These are phyloP conservation scores for Pseudonitzschia multistriata DNA, from an alignment of 108 stramenopile species.

Conservation along the genomic window DNA sequence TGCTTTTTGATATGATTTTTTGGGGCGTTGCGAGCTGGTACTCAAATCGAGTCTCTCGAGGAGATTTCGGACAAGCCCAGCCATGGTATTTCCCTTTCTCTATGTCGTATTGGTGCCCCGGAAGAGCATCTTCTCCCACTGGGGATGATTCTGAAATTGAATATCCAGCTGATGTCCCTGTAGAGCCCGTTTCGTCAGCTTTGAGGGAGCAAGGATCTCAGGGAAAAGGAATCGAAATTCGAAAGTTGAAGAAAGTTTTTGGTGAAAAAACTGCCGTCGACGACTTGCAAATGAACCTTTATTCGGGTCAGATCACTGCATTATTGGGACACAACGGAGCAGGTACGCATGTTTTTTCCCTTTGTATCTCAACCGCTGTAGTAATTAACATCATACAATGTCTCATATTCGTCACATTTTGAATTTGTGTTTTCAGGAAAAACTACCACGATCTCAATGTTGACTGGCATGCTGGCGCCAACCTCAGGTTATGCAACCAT, in stretches of 20 bases:
- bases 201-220: conserved; percentile 42
- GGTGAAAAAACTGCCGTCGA: conserved; percentile 93
- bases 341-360: conserved; percentile 2
- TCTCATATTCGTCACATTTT: background rate
- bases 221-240: conserved; percentile 65
- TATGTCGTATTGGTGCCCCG: conserved; percentile 69
- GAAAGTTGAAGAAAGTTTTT: conserved; percentile 67
- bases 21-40: conserved; percentile 89
- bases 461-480: conserved; percentile 90
- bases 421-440: background rate
- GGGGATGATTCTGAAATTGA: conserved; percentile 17
- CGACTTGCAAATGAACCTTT: conserved; percentile 83
- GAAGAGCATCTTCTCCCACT: conserved; percentile 10
- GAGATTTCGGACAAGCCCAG: conserved; percentile 80
- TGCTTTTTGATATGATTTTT: conserved; percentile 72
- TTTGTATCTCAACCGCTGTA: conserved; percentile 4
- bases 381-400: background rate
- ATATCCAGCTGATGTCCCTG: conserved; percentile 36
- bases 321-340: conserved; percentile 92
- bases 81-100: conserved; percentile 84
- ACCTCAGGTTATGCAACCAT: conserved; percentile 84
- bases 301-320: conserved; percentile 89
- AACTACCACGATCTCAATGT: conserved; percentile 84
- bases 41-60: conserved; percentile 73
- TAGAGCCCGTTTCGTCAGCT: conserved; percentile 56